A percentile compares a stretch with the other conserved stretches of the same genome.
These are phyloP conservation scores for Aureobasidium namibiae DNA, from an alignment of 2,329 filamentous ascomycete genomes.

Conservation along the genomic window DNA sequence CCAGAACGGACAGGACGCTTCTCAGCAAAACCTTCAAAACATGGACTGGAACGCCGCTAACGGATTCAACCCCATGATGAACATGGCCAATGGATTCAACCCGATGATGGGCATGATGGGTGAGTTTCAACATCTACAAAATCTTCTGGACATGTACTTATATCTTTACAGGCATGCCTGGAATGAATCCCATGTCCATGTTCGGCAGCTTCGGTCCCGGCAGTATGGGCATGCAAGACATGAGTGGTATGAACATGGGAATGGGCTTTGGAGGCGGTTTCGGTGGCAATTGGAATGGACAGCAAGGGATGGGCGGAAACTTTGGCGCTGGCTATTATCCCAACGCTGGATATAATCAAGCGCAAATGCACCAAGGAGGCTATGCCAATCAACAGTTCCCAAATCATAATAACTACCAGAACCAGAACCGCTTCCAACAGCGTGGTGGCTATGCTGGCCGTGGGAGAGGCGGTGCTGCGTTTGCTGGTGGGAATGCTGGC, in stretches of 20 bases:
- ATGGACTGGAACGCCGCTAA: conserved; percentile 47
- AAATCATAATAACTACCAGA: conserved; percentile 51
- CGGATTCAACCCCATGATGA: conserved; percentile 67
- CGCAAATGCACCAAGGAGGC: conserved; percentile 33
- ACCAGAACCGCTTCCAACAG: conserved; percentile 66
- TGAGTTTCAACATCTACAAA: conserved; percentile 42
- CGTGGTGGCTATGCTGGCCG: conserved; percentile 42
- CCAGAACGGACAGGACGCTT: conserved; percentile 22
- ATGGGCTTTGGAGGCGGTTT: conserved; percentile 60
- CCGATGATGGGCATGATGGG: conserved; percentile 99
- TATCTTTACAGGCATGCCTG: conserved; percentile 56
- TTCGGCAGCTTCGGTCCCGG: conserved; percentile 64
- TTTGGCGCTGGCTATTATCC: conserved; percentile 56
- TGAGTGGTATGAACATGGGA: conserved; percentile 48
- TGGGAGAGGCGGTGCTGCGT: conserved; percentile 25
- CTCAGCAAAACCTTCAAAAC: conserved; percentile 42
- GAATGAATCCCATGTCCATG: conserved; percentile 76
- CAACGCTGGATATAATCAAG: conserved; percentile 46
- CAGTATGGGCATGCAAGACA: conserved; percentile 74
- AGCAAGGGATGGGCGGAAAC: conserved; percentile 64
- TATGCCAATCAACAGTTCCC: conserved; percentile 41
- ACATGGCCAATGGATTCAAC: conserved; percentile 59
- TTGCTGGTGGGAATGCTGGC: conserved; percentile 22
- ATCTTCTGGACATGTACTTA: conserved; percentile 1
- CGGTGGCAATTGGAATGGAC: conserved; percentile 61